These are phyloP conservation scores for Apophysomyces sp. DNA, from an alignment of 371 early-diverging fungal species.

Conservation along the genomic window DNA sequence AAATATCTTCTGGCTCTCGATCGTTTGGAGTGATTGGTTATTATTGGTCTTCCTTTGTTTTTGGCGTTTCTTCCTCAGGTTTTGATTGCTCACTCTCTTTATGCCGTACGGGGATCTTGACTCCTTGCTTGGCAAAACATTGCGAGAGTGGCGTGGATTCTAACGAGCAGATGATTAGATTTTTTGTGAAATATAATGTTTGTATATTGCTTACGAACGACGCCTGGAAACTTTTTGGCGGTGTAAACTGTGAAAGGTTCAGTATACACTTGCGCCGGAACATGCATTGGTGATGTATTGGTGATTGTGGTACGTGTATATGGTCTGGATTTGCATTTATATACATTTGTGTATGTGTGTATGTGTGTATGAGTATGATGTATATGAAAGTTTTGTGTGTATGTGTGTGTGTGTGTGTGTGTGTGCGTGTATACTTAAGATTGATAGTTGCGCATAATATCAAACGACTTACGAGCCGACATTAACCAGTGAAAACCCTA, in stretches of 20 bases:
- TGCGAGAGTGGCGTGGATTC: conserved; percentile 66
- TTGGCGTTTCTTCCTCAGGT: conserved; percentile 2
- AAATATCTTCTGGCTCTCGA: neutral
- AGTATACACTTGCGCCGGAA: conserved; percentile 38
- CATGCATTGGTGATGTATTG: conserved; percentile 8
- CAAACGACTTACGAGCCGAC: conserved; percentile 44
- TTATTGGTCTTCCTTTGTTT: conserved; percentile 4
- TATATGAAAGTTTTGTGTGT: neutral
- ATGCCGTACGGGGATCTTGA: conserved; percentile 65
- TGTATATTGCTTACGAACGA: conserved; percentile 51
- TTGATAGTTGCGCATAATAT: conserved; percentile 1
- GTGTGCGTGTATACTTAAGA: conserved; percentile 2
- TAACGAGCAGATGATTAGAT: conserved; percentile 15
- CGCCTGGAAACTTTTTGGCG: conserved; percentile 68
- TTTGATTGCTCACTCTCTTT: conserved; percentile 11
- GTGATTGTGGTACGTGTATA: neutral
- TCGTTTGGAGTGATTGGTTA: neutral
- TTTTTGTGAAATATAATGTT: neutral
- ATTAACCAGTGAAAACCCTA: conserved; percentile 59
- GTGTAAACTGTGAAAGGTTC: conserved; percentile 61
- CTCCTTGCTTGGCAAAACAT: conserved; percentile 70
- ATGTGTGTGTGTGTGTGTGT: neutral
- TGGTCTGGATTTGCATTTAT: neutral
- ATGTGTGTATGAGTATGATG: neutral
- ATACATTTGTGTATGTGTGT: neutral